These are phyloP conservation scores for Cystofilobasidium macerans DNA, from an alignment of 768 basidiomycete species.

Conservation along the genomic window DNA sequence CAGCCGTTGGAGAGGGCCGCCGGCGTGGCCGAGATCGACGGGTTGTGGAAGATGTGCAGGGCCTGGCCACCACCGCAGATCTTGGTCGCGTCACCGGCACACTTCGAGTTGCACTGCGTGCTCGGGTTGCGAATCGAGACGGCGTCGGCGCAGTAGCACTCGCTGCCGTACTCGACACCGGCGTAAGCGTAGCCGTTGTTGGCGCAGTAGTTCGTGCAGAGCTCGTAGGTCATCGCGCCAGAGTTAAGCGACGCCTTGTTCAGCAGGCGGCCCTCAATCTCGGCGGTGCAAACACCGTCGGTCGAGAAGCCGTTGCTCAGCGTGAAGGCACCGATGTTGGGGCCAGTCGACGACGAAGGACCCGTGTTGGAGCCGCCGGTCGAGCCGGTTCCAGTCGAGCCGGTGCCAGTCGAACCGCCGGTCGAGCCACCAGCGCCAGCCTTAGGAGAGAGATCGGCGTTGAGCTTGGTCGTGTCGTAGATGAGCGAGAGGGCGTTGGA, in stretches of 20 bases:
- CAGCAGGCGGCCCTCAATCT: conserved; percentile 13
- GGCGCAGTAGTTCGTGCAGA: conserved; percentile 21
- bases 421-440: neutral
- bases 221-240: conserved; percentile 10
- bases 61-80: conserved; percentile 27
- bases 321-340: neutral
- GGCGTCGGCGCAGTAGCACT: neutral
- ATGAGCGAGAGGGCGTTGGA: neutral
- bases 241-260: conserved; percentile 3
- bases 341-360: too few relatives aligned
- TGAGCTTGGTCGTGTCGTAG: conserved; percentile 29
- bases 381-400: neutral
- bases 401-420: neutral
- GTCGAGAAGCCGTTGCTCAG: conserved; percentile 7
- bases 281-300: conserved; percentile 1
- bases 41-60: conserved; percentile 19
- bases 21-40: neutral
- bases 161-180: conserved; percentile 17
- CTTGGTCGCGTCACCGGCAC: conserved; percentile 12
- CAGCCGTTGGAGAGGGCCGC: neutral
- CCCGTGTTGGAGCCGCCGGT: too few relatives aligned
- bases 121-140: neutral
- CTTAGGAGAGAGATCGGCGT: too few relatives aligned
- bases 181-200: conserved; percentile 12
- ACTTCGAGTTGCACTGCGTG: conserved; percentile 13